Conservation (phyloP, 805 yeast species). For the Kazachstania viticola region DNA sequence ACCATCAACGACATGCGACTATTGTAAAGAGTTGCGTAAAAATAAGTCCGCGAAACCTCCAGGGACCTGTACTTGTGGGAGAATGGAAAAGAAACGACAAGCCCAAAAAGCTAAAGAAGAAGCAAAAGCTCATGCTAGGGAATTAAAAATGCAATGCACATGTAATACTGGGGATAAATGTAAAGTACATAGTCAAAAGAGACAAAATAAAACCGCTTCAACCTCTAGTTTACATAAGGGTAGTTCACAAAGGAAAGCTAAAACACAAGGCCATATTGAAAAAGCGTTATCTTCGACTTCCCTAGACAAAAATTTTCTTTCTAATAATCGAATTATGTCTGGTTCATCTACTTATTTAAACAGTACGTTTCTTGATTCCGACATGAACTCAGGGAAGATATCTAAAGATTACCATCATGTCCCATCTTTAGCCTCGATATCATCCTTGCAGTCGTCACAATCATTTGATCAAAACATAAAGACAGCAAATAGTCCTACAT, state of each 20-base stretch:
- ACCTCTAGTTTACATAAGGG: neutral
- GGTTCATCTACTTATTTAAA: constrained; percentile 8
- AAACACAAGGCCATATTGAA: constrained; percentile 3
- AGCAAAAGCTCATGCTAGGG: constrained; percentile 20
- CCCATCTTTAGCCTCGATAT: constrained; percentile 21
- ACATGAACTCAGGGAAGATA: constrained; percentile 15
- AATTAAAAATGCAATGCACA: constrained; percentile 24
- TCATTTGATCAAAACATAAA: constrained; percentile 22
- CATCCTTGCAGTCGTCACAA: constrained; percentile 24
- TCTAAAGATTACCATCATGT: constrained; percentile 22
- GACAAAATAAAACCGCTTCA: constrained; percentile 7
- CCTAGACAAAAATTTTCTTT: constrained; percentile 7
- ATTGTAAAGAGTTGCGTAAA: constrained; percentile 69
- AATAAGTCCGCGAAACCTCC: constrained; percentile 49
- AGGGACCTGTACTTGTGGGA: constrained; percentile 52
- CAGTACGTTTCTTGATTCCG: constrained; percentile 15
- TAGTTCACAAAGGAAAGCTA: constrained; percentile 2
- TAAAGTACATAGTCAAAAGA: constrained; percentile 13
- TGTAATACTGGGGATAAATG: constrained; percentile 21
- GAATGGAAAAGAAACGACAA: constrained; percentile 33
- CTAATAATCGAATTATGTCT: constrained; percentile 6
- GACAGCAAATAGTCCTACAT: constrained; percentile 22
- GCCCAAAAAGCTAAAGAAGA: constrained; percentile 25
- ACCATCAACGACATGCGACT: constrained; percentile 84
- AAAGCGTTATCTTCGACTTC: constrained; percentile 8